Percentiles rank a stretch among this genome's conserved stretches.
Evolutionary conservation across 2,329 filamentous ascomycete species (phyloP).

Genomic region (Ascomycota sp.): DNA sequence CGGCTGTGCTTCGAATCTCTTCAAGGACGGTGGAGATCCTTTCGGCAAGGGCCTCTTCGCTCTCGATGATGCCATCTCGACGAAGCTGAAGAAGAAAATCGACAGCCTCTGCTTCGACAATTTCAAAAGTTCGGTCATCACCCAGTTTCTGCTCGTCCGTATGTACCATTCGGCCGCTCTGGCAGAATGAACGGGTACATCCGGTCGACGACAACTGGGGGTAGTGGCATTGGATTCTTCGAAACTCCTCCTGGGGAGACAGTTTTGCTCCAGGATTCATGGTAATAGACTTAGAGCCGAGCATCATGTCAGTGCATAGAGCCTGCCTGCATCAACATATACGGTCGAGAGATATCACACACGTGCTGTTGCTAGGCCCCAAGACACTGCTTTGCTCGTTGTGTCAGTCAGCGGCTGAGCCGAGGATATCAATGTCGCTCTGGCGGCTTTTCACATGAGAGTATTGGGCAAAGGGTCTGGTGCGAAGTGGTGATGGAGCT

Average conservation of each 20-base stretch:
- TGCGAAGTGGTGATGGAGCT: no score
- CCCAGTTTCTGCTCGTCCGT: constrained; percentile 1
- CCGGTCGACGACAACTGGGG: constrained; percentile 1
- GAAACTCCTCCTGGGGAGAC: constrained; percentile 1
- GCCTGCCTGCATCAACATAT: no score
- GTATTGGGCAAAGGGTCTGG: no score
- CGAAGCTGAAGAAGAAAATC: constrained; percentile 1
- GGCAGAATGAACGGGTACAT: constrained; percentile 1
- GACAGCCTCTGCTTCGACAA: neutral
- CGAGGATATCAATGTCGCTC: no score
- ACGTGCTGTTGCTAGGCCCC: no score
- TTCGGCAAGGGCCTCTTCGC: neutral
- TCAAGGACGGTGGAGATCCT: neutral
- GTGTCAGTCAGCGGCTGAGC: no score
- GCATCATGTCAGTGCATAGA: no score
- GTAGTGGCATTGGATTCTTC: constrained; percentile 1
- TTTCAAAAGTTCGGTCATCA: neutral
- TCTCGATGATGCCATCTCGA: constrained; percentile 1
- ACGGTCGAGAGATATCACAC: no score
- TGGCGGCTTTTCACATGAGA: no score
- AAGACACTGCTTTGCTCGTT: no score
- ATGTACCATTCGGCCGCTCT: constrained; percentile 1
- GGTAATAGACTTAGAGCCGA: no score
- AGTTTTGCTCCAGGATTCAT: neutral
- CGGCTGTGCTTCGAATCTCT: neutral